Conservation (phyloP, 2,329 filamentous ascomycete genomes). For the Paecilomyces variotii region DNA sequence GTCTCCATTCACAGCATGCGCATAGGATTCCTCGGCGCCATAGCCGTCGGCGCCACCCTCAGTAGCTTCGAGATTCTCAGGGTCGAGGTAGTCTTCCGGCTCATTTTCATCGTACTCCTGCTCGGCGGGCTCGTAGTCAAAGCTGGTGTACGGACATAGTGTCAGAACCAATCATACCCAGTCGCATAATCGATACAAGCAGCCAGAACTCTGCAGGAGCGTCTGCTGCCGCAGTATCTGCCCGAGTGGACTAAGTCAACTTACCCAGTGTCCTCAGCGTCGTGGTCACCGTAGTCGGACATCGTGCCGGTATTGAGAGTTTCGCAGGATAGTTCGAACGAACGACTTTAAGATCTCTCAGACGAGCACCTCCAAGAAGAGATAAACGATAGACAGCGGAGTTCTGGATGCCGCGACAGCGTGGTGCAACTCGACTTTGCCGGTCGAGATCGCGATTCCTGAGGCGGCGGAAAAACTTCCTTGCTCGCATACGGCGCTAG, state of each 20-base stretch:
- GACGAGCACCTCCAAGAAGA: not conserved
- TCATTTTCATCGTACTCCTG: slow-evolving; percentile 61
- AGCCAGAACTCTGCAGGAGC: not conserved
- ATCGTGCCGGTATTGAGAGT: slow-evolving; percentile 37
- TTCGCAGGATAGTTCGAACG: slow-evolving; percentile 2
- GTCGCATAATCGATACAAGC: not conserved
- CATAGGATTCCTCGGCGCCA: slow-evolving; percentile 36
- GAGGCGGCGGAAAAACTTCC: slow-evolving; percentile 29
- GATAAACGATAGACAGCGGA: slow-evolving; percentile 6
- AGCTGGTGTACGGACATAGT: slow-evolving; percentile 17
- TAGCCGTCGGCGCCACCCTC: slow-evolving; percentile 49
- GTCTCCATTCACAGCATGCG: slow-evolving; percentile 30
- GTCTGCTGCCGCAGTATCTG: not conserved
- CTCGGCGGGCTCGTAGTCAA: slow-evolving; percentile 52
- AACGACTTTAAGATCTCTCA: slow-evolving; percentile 5
- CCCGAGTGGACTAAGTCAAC: slow-evolving; percentile 16
- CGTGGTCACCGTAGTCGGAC: slow-evolving; percentile 68
- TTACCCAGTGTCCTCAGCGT: slow-evolving; percentile 52
- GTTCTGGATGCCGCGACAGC: slow-evolving; percentile 2
- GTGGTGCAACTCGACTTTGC: slow-evolving; percentile 3
- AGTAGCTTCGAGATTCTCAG: slow-evolving; percentile 47
- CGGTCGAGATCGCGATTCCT: slow-evolving; percentile 15
- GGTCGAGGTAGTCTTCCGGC: slow-evolving; percentile 49
- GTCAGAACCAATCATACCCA: slow-evolving; percentile 20
- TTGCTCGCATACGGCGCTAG: slow-evolving; percentile 14